Evolutionary conservation across 306 rosid genomes (phyloP), one percentile per base, ranked within the genome.

Genomic region (Cucurbita argyrosperma): DNA sequence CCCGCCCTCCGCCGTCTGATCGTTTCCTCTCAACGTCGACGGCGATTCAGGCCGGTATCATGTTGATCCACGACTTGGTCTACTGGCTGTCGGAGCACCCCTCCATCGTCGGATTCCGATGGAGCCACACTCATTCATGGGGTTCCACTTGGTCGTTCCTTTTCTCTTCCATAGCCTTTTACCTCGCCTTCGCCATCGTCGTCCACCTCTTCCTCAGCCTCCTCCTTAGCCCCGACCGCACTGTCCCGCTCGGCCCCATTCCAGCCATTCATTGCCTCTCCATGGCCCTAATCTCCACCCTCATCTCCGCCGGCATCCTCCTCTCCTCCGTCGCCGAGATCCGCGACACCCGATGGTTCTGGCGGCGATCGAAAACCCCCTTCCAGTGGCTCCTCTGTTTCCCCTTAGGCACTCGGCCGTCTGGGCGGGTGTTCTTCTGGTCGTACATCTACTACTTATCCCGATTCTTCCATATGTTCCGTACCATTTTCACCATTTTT

Each of bases 401-500:
- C 77, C 98, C 98, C 0, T 76, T 90, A 1, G 98, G 98, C 0
- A 87, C 98, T 1, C 93, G 97, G 0, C 90, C 98, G 2, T 89
- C 98, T 0, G 98, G 98, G 0, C 91, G 98, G 21, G 96, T 93
- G n/a, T 93, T 93, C 83, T 93, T 90, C 86, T 93, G 98, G 98
- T 93, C 97, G 3, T 93, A 93, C 80, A 16, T 83, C 0, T 89
- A 81, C 57, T 93, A 93, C 79, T 45, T 90, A 50, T 86, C 98
- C 40, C 84, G 96, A 5, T 93, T 85, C 82, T 55, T 89, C 54
- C 97, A 93, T 75, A 93, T 93, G 98, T 4, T 81, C 26, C 80
- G 96, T 0, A 85, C 97, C 0, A 65, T 87, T 16, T 79, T 89
- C 78, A 79, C 84, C 11, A 70, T 90, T 19, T 60, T 89, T n/a